Percentiles rank a stretch among this genome's conserved stretches.
Conservation (phyloP, 1,139 yeast genomes). For the Saccharomyces hybrid region DNA sequence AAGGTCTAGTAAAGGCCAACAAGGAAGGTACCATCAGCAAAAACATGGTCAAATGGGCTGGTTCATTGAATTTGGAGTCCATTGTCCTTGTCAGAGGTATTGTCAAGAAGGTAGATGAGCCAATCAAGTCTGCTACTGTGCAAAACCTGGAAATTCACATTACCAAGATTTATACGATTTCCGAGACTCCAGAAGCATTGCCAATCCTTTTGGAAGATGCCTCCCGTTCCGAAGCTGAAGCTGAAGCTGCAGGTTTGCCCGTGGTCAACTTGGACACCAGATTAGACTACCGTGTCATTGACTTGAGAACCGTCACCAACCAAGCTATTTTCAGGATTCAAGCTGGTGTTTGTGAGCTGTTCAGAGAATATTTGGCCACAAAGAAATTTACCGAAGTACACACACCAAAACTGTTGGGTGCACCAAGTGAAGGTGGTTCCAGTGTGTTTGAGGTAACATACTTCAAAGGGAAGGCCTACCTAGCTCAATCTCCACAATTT, state of each 20-base stretch:
- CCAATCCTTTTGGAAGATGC: slow-evolving; percentile 97
- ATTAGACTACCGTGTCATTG: slow-evolving; percentile 90
- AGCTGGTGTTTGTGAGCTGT: slow-evolving; percentile 78
- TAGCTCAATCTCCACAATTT: slow-evolving; percentile 97
- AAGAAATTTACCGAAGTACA: slow-evolving; percentile 82
- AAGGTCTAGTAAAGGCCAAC: slow-evolving; percentile 68
- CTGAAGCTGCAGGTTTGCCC: slow-evolving; percentile 85
- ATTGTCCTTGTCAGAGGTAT: slow-evolving; percentile 86
- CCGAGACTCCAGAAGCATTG: slow-evolving; percentile 85
- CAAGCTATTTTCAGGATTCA: slow-evolving; percentile 95
- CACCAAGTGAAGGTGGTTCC: slow-evolving; percentile 97
- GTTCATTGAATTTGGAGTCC: slow-evolving; percentile 75
- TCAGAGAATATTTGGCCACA: slow-evolving; percentile 72
- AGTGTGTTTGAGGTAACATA: slow-evolving; percentile 89
- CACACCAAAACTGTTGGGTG: slow-evolving; percentile 90
- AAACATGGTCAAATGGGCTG: slow-evolving; percentile 96
- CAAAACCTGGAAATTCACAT: slow-evolving; percentile 84
- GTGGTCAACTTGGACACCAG: slow-evolving; percentile 94
- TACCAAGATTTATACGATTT: slow-evolving; percentile 62
- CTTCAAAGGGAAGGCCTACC: slow-evolving; percentile 84
- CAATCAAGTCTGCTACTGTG: slow-evolving; percentile 82
- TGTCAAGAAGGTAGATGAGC: slow-evolving; percentile 77
- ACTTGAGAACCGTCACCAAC: slow-evolving; percentile 91
- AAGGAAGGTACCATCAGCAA: slow-evolving; percentile 60
- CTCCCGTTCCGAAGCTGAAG: slow-evolving; percentile 87